Conservation (phyloP, 768 basidiomycete species). For the Lentinula raphanica region DNA sequence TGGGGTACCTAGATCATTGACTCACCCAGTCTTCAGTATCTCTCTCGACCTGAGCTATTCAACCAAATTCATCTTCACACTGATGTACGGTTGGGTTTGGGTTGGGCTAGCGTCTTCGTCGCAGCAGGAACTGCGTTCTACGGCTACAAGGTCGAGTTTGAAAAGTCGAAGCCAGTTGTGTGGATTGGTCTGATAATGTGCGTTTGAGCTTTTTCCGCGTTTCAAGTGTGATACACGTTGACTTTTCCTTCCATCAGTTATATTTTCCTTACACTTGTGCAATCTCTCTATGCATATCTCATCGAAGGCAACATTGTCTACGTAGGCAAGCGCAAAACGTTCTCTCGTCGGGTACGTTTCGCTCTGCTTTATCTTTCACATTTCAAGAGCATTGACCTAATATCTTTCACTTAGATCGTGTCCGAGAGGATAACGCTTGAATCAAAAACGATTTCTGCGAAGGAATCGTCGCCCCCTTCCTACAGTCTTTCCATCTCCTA, state of each 20-base stretch:
- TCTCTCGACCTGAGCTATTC: slow-evolving; percentile 77
- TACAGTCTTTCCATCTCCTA: slow-evolving; percentile 68
- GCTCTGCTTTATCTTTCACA: background rate
- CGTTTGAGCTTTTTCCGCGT: slow-evolving; percentile 25
- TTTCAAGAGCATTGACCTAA: background rate
- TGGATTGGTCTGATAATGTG: slow-evolving; percentile 75
- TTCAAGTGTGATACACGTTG: background rate
- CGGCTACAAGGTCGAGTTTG: slow-evolving; percentile 85
- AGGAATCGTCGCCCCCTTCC: slow-evolving; percentile 48
- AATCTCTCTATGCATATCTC: slow-evolving; percentile 81
- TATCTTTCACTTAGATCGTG: slow-evolving; percentile 58
- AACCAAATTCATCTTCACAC: slow-evolving; percentile 84
- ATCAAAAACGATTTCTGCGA: slow-evolving; percentile 59
- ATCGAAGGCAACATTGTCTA: slow-evolving; percentile 82
- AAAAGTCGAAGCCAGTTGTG: slow-evolving; percentile 77
- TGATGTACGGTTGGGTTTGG: slow-evolving; percentile 80
- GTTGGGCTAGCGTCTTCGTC: slow-evolving; percentile 81
- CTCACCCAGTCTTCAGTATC: slow-evolving; percentile 48
- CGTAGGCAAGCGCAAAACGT: slow-evolving; percentile 84
- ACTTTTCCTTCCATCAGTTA: slow-evolving; percentile 48
- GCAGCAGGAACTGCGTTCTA: slow-evolving; percentile 80
- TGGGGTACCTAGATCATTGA: background rate
- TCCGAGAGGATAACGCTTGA: slow-evolving; percentile 83
- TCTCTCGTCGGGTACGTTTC: slow-evolving; percentile 72
- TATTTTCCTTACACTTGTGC: slow-evolving; percentile 60